phyloP scores from a whole-genome alignment of 2,329 filamentous ascomycete genomes.

The Fusarium albidum region DNA sequence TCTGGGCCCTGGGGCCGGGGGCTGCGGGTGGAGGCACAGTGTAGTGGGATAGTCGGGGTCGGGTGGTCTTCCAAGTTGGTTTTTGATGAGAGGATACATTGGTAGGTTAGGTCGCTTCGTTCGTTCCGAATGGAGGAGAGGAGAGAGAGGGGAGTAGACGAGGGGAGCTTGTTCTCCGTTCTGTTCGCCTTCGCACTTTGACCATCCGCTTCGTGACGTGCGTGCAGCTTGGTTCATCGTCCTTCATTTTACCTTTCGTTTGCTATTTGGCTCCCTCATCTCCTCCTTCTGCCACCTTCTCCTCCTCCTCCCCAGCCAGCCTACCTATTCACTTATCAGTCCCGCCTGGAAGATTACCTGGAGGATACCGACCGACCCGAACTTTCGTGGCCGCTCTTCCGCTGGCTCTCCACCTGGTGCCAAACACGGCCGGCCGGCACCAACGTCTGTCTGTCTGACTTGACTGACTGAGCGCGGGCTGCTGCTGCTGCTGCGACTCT shows the following conservation, averaged over 20 bases:
- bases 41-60: slow-evolving; percentile 13
- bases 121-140: slow-evolving; percentile 3
- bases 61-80: slow-evolving; percentile 7
- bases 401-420: slow-evolving; percentile 21
- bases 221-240: not conserved
- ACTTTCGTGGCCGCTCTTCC: not conserved
- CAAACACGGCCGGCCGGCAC: slow-evolving; percentile 24
- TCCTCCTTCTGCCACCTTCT: not conserved
- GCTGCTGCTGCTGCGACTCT: slow-evolving; percentile 5
- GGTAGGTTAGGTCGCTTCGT: slow-evolving; percentile 1
- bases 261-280: not conserved
- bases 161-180: slow-evolving; percentile 10
- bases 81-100: too few species aligned
- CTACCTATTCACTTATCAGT: slow-evolving; percentile 27
- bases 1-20: not conserved
- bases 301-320: not conserved
- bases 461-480: slow-evolving; percentile 5
- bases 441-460: too few species aligned
- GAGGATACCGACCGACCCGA: slow-evolving; percentile 17
- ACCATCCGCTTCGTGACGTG: not conserved
- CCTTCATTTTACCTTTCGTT: slow-evolving; percentile 5
- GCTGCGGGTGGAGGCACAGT: slow-evolving; percentile 22
- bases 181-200: not conserved
- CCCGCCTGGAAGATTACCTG: slow-evolving; percentile 20
- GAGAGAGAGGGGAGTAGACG: not conserved